Evolutionary conservation across 495 filamentous ascomycete species (phyloP), one percentile per base, ranked within the genome.

Genomic region (Tuber brumale): DNA sequence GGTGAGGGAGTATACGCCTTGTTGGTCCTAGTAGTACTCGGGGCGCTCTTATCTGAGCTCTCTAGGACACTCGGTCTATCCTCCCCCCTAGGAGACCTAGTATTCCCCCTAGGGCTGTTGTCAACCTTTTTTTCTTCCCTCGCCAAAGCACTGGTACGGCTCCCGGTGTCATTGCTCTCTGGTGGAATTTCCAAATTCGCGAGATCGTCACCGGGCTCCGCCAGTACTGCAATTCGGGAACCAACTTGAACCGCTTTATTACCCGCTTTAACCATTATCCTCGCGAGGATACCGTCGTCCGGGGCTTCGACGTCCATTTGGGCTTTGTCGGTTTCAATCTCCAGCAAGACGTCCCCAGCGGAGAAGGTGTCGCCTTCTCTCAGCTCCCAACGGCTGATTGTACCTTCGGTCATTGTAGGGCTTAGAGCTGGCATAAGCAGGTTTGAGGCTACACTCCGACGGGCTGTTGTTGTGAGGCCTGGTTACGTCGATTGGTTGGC

Each of bases 281-380:
- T 95, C 71, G 92, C 89, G 83, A 95, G 80, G 76, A 92, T 86
- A 31, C 92, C 92, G 76, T 94, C 91, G 51, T 95, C 92, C 84
- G 92, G 92, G 27, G 92, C 92, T 84, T 94, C 93, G n/a, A 95
- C 92, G 76, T 94, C 92, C 91, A 95, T 95, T 57, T 91, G 91
- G 31, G 92, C 92, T 85, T 95, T 95, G 84, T 95, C 92, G 42
- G 92, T 95, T 85, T 95, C 92, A 82, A 95, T 93, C 83, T 95
- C 92, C 45, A 95, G 87, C 19, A 95, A 85, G 37, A 94, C 92
- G 83, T 95, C 92, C 48, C 92, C 92, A 73, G 92, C 90, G 0
- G 87, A 84, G 84, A 92, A 95, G 61, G 89, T 88, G 74, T 92
- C 92, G 79, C 82, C 92, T 85, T 94, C 92, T 80, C 92, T 93